These are phyloP conservation scores for Dioscorea alata DNA, from an alignment of 106 monocot species.

Conservation along the genomic window DNA sequence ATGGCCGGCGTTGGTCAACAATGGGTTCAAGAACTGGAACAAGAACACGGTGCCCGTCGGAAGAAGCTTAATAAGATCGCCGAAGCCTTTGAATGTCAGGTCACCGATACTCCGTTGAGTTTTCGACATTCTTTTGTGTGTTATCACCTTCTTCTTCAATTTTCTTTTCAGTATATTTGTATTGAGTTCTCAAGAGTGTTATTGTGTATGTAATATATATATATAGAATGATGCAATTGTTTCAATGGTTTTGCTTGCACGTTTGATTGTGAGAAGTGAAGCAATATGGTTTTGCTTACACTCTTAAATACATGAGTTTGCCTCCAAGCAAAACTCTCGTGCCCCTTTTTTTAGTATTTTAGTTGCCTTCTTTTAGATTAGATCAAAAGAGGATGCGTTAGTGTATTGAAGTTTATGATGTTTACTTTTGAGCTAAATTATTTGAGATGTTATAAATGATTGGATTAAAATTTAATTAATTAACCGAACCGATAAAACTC, in stretches of 20 bases:
- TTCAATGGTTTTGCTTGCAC: not conserved
- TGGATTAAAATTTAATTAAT: too few species aligned
- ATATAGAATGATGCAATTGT: not conserved
- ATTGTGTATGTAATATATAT: not conserved
- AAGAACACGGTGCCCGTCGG: constrained; percentile 48
- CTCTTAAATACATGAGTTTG: not conserved
- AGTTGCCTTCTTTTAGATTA: not conserved
- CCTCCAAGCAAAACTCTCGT: too few species aligned
- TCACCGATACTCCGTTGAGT: constrained; percentile 1
- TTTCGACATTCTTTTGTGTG: not conserved
- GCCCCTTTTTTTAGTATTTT: too few species aligned
- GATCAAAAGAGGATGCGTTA: not conserved
- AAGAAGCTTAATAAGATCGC: constrained; percentile 36
- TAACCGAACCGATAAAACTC: too few species aligned
- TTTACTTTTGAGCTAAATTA: not conserved
- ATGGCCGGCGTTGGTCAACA: constrained; percentile 32
- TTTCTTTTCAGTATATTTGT: not conserved
- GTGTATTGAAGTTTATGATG: not conserved
- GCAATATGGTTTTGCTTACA: not conserved
- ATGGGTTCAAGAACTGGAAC: constrained; percentile 39
- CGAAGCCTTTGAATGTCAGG: constrained; percentile 21
- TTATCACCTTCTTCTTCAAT: not conserved
- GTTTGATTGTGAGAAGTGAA: not conserved
- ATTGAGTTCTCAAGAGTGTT: not conserved
- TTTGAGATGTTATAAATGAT: too few species aligned